Evolutionary conservation across 257 asterid species (phyloP), one percentile per base, ranked within the genome.

Genomic region (Verbascum thapsus): DNA sequence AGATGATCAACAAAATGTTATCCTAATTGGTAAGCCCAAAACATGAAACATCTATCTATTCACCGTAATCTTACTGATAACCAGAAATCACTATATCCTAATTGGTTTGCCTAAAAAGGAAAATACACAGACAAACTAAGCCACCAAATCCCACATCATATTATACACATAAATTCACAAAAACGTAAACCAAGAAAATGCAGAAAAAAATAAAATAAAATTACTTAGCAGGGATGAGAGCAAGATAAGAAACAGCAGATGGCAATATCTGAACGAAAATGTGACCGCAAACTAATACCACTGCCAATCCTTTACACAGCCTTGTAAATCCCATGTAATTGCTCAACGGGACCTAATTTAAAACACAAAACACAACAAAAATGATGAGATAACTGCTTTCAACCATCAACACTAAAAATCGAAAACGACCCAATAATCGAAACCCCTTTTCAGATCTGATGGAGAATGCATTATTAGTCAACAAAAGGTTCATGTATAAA

Each of bases 141-240:
- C 50, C 19, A 0, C 69, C 32, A 52, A 38, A 42, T 10, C 69
- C 32, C 53, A 38, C 18, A 54, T 15, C 51, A 60, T 8, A 18
- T 12, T 7, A 22, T 1, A 22, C 3, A 7, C 41, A 39, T 10
- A 9, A 10, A 37, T 3, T 37, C 32, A 22, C 56, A 63, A 55
- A 48, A 23, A 51, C 10, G n/a, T 4, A 50, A 1, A 64, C 11
- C 51, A 30, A 30, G 35, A 48, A 17, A 57, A 71, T 57, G 52
- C 53, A 50, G 58, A 71, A 8, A 11, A 1, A 20, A 17, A 22
- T 10, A 32, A 22, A 10, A 4, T 26, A n/a, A n/a, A n/a, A 26
- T 26, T 84, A 94, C 99, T 83, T 94, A 65, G 98, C 95, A 49
- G 99, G 99, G 66, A 90, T 86, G 48, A 94, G 98, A 61, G 99